A percentile compares a stretch with the other conserved stretches of the same genome.
Evolutionary conservation across 352 stramenopile genomes (phyloP).

Genomic region (Globisporangium spiculum): DNA sequence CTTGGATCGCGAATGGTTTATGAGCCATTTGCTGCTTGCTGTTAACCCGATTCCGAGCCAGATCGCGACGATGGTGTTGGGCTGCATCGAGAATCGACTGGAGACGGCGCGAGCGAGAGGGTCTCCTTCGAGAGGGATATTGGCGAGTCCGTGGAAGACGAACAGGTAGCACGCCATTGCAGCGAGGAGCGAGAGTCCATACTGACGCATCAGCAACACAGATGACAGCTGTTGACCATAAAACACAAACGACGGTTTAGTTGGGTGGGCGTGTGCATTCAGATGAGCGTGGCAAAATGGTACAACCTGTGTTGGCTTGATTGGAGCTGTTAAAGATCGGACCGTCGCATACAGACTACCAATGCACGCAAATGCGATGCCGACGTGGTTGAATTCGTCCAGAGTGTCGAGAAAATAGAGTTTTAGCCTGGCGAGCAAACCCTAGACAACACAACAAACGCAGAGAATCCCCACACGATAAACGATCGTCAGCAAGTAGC

Average conservation of each 20-base stretch:
- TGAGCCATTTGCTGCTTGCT: conserved; percentile 15
- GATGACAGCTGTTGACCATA: not conserved
- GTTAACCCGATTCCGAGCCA: conserved; percentile 71
- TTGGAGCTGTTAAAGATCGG: not conserved
- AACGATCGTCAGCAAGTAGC: not conserved
- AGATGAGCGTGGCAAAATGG: not conserved
- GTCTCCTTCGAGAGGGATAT: conserved; percentile 82
- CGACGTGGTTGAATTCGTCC: conserved; percentile 27
- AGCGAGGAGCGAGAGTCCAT: conserved; percentile 36
- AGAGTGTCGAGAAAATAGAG: conserved; percentile 29
- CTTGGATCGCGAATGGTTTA: not conserved
- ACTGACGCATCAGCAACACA: conserved; percentile 2
- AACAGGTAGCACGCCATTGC: conserved; percentile 77
- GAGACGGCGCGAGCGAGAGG: conserved; percentile 89
- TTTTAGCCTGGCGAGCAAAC: conserved; percentile 21
- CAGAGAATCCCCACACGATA: not conserved
- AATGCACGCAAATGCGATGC: conserved; percentile 20
- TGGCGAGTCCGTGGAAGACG: conserved; percentile 91
- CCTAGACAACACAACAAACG: conserved; percentile 11
- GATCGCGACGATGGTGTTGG: conserved; percentile 85
- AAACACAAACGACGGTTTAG: not conserved
- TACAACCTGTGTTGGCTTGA: not conserved
- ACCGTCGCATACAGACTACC: conserved; percentile 10
- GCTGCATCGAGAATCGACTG: conserved; percentile 88
- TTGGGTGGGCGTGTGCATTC: not conserved